Conservation (phyloP, 768 basidiomycete species). For the Galerina sulciceps region DNA sequence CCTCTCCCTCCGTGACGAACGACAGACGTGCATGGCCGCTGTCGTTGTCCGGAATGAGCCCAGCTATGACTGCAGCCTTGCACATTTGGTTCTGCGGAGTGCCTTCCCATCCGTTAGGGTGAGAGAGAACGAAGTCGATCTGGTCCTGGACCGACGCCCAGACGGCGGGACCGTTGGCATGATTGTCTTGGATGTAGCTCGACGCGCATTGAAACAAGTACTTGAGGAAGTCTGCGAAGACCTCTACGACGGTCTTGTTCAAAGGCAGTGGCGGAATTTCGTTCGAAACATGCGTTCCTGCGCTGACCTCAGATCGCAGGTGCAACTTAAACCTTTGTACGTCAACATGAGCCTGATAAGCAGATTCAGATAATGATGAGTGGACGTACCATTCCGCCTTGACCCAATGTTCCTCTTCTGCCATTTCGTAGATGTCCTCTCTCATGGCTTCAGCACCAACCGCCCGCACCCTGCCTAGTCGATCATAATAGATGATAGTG, state of each 20-base stretch:
- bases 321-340: slow-evolving; percentile 36
- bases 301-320: slow-evolving; percentile 28
- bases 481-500: slow-evolving; percentile 47
- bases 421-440: slow-evolving; percentile 42
- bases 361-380: background rate
- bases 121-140: slow-evolving; percentile 49
- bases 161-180: slow-evolving; percentile 42
- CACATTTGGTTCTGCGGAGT: slow-evolving; percentile 47
- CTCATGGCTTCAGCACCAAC: slow-evolving; percentile 52
- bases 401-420: slow-evolving; percentile 49
- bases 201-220: slow-evolving; percentile 49
- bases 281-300: slow-evolving; percentile 26
- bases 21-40: slow-evolving; percentile 41
- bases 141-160: slow-evolving; percentile 44
- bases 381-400: slow-evolving; percentile 50
- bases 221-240: slow-evolving; percentile 52
- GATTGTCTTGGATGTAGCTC: slow-evolving; percentile 48
- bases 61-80: slow-evolving; percentile 44
- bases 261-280: slow-evolving; percentile 46
- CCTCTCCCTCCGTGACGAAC: slow-evolving; percentile 59
- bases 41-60: slow-evolving; percentile 39
- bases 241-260: slow-evolving; percentile 42
- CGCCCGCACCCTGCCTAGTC: slow-evolving; percentile 39
- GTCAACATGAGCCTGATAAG: background rate
- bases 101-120: slow-evolving; percentile 50